phyloP scores from a whole-genome alignment of 2,329 filamentous ascomycete species.

The Aspergillus japonicus region DNA sequence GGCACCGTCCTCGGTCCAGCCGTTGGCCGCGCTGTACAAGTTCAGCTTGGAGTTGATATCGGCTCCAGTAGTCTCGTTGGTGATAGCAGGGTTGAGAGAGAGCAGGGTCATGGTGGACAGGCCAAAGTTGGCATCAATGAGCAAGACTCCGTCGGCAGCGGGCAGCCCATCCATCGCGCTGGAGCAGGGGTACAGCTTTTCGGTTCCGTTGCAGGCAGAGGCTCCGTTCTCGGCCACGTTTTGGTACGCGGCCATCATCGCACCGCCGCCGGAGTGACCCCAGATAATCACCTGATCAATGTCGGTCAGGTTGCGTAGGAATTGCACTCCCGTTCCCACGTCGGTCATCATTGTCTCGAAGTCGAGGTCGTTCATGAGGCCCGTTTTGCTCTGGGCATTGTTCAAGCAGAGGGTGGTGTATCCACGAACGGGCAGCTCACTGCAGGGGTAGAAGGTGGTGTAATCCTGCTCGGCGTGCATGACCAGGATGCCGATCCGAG shows the following conservation, averaged over 20 bases:
- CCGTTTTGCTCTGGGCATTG: background rate
- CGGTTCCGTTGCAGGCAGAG: background rate
- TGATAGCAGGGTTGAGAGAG: constrained; percentile 1
- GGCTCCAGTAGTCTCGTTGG: background rate
- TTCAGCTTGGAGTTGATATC: background rate
- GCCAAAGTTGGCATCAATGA: background rate
- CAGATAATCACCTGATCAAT: background rate
- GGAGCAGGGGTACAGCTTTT: constrained; percentile 1
- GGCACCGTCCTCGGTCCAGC: background rate
- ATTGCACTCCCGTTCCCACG: background rate
- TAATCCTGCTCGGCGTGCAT: constrained; percentile 4
- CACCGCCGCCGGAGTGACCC: background rate
- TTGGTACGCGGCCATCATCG: constrained; percentile 2
- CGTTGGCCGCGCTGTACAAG: background rate
- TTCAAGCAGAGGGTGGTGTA: constrained; percentile 2
- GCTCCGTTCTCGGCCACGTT: constrained; percentile 1
- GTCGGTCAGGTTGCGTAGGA: background rate
- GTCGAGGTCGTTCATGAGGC: background rate
- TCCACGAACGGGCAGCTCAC: background rate
- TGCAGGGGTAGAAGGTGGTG: background rate
- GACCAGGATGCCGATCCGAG: background rate
- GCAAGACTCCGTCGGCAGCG: background rate
- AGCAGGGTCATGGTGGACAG: constrained; percentile 2
- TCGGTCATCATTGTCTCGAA: background rate
- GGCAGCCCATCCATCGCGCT: background rate